phyloP scores from a whole-genome alignment of 2,329 filamentous ascomycete species.

The Colletotrichum sp. region DNA sequence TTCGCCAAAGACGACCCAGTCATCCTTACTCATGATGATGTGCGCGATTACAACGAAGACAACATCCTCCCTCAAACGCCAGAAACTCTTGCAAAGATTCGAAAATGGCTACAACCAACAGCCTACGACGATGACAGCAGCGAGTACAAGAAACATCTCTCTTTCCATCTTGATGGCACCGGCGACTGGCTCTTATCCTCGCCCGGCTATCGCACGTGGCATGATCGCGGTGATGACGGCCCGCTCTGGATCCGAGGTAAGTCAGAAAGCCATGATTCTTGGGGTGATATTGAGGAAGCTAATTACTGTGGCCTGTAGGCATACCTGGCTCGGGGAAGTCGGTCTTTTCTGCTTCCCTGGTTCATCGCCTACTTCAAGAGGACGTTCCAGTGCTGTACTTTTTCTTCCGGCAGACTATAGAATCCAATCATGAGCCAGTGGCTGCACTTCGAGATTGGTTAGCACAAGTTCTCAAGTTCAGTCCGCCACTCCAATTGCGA shows the following conservation, averaged over 20 bases:
- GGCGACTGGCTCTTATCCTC: constrained; percentile 27
- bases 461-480: constrained; percentile 34
- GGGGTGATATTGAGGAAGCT: neutral
- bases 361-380: neutral
- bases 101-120: constrained; percentile 22
- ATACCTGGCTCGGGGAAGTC: constrained; percentile 38
- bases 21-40: neutral
- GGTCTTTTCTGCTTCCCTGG: neutral
- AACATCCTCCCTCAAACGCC: neutral
- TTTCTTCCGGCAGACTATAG: constrained; percentile 44
- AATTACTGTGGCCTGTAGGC: constrained; percentile 21
- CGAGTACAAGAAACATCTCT: constrained; percentile 29
- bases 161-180: constrained; percentile 26
- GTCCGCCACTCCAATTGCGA: constrained; percentile 30
- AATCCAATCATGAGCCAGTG: constrained; percentile 35
- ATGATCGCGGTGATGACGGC: constrained; percentile 20
- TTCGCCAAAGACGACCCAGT: neutral
- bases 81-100: neutral
- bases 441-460: constrained; percentile 39
- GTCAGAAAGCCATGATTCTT: neutral
- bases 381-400: constrained; percentile 38
- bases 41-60: neutral
- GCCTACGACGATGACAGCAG: constrained; percentile 24
- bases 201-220: constrained; percentile 25
- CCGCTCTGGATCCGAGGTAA: constrained; percentile 33